Percentiles rank a stretch among this genome's conserved stretches.
These are phyloP conservation scores for Fusarium sp. DNA, from an alignment of 2,329 filamentous ascomycete genomes.

Conservation along the genomic window DNA sequence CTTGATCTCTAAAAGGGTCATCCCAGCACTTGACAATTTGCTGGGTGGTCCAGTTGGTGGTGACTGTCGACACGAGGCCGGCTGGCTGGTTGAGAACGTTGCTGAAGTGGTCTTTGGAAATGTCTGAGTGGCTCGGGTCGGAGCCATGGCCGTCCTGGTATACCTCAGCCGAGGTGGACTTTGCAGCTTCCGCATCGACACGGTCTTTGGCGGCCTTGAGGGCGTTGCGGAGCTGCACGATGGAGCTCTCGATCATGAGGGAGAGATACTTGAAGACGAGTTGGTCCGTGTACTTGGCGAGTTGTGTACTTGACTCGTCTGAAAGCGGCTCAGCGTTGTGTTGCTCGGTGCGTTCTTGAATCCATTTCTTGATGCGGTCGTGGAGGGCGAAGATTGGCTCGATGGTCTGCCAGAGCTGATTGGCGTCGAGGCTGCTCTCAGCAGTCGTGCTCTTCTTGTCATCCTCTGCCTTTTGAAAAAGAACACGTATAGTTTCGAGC, in stretches of 20 bases:
- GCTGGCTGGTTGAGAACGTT: conserved; percentile 63
- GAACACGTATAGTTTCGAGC: conserved; percentile 39
- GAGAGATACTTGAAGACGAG: conserved; percentile 88
- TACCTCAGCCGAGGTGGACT: conserved; percentile 65
- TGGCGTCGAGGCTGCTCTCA: conserved; percentile 32
- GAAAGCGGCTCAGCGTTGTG: conserved; percentile 31
- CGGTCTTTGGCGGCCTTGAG: conserved; percentile 59
- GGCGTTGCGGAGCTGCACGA: conserved; percentile 79
- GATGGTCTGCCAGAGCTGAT: conserved; percentile 81
- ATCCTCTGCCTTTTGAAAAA: conserved; percentile 43
- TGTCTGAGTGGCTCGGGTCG: conserved; percentile 78
- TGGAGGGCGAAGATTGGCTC: conserved; percentile 76
- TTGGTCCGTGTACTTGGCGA: conserved; percentile 81
- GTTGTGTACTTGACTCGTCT: conserved; percentile 32
- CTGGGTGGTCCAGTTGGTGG: conserved; percentile 44
- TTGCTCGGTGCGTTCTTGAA: conserved; percentile 75
- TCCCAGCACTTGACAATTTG: conserved; percentile 67
- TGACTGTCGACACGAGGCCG: conserved; percentile 43
- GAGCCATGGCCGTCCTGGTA: conserved; percentile 78
- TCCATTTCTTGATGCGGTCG: conserved; percentile 46
- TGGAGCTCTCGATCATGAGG: conserved; percentile 87
- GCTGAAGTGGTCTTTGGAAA: conserved; percentile 83
- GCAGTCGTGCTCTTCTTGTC: conserved; percentile 16
- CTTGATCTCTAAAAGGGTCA: conserved; percentile 70
- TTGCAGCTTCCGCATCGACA: conserved; percentile 53